Percentiles rank a stretch among this genome's conserved stretches.
Conservation (phyloP, 2,329 filamentous ascomycete genomes). For the Ceratocystis albifundus region DNA sequence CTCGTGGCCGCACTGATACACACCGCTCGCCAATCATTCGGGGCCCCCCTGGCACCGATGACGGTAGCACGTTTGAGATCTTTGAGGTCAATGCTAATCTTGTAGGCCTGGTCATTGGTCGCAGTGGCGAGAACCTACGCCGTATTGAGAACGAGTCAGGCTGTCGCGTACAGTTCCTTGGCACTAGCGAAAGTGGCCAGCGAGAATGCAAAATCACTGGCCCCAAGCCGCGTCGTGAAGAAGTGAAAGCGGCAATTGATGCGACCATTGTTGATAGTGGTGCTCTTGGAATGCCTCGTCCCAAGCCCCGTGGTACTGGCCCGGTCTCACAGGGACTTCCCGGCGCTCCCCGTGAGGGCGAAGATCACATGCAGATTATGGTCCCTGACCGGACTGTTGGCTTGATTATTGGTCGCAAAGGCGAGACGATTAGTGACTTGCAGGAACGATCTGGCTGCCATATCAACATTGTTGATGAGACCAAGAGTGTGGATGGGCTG, state of each 20-base stretch:
- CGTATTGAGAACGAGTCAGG: constrained; percentile 73
- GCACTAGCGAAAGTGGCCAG: constrained; percentile 60
- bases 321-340: background rate
- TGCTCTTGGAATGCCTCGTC: constrained; percentile 39
- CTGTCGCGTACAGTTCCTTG: constrained; percentile 79
- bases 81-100: constrained; percentile 78
- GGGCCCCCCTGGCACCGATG: constrained; percentile 44
- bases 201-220: constrained; percentile 82
- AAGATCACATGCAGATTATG: constrained; percentile 86
- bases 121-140: constrained; percentile 77
- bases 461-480: constrained; percentile 88
- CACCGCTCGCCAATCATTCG: constrained; percentile 57
- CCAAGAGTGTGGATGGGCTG: constrained; percentile 81
- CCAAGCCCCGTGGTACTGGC: constrained; percentile 10
- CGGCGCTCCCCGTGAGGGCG: constrained; percentile 50
- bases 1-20: constrained; percentile 48
- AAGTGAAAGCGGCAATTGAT: constrained; percentile 73
- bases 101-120: constrained; percentile 81
- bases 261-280: constrained; percentile 39
- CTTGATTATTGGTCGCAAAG: constrained; percentile 84
- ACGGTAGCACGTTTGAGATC: constrained; percentile 55
- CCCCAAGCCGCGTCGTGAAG: constrained; percentile 55
- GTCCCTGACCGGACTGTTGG: constrained; percentile 87
- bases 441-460: constrained; percentile 90
- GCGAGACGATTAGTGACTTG: constrained; percentile 83